Evolutionary conservation across 2,329 filamentous ascomycete species (phyloP).

Genomic region (Phaeosphaeriaceae sp.): DNA sequence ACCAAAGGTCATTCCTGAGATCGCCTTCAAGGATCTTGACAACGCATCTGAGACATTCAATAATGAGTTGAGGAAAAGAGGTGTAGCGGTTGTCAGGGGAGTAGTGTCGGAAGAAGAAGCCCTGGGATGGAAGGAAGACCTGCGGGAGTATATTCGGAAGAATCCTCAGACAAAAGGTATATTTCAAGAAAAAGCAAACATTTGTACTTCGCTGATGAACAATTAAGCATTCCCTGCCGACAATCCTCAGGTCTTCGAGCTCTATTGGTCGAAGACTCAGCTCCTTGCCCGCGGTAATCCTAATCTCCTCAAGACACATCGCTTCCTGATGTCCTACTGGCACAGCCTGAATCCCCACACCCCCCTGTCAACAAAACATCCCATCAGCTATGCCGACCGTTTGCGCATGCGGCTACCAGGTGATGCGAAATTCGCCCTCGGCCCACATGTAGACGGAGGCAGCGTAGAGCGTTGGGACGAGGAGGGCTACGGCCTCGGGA

Average conservation of each 20-base stretch:
- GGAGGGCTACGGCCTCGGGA: constrained; percentile 66
- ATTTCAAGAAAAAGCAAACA: not conserved
- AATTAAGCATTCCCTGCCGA: constrained; percentile 54
- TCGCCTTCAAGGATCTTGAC: constrained; percentile 55
- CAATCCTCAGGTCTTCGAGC: constrained; percentile 59
- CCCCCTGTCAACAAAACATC: constrained; percentile 54
- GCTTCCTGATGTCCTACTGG: constrained; percentile 59
- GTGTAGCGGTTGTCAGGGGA: constrained; percentile 56
- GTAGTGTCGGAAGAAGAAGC: constrained; percentile 54
- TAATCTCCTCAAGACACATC: constrained; percentile 55
- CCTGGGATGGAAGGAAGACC: constrained; percentile 53
- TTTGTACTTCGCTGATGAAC: not conserved
- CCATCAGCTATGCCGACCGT: constrained; percentile 58
- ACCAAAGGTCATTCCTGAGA: constrained; percentile 54
- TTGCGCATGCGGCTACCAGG: constrained; percentile 63
- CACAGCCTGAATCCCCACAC: constrained; percentile 53
- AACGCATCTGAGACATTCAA: constrained; percentile 63
- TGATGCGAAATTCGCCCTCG: constrained; percentile 58
- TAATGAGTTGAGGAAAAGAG: constrained; percentile 64
- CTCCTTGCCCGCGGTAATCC: constrained; percentile 56
- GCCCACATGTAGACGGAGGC: constrained; percentile 65
- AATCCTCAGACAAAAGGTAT: constrained; percentile 55
- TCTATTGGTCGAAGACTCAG: constrained; percentile 59
- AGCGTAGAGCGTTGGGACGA: constrained; percentile 61
- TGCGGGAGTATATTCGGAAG: constrained; percentile 53